Evolutionary conservation across 208 protist genomes (phyloP).

Genomic region (Entamoeba invadens): DNA sequence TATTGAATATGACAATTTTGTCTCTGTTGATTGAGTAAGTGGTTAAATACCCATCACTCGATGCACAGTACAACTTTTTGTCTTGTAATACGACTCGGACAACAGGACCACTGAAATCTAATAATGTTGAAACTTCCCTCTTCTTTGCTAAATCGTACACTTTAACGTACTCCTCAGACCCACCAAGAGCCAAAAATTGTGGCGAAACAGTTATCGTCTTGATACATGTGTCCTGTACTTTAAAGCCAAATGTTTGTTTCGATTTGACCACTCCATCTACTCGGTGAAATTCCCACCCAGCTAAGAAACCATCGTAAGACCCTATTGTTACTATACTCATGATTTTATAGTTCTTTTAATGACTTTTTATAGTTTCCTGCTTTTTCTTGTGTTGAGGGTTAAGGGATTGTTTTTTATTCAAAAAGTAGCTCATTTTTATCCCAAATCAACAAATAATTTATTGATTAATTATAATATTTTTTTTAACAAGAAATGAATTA

Average conservation of each 20-base stretch:
- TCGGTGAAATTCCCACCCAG: not conserved
- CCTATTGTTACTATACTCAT: not conserved
- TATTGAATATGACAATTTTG: not conserved
- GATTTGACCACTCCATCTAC: not conserved
- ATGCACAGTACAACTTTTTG: not conserved
- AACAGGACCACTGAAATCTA: not conserved
- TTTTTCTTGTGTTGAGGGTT: too few species aligned
- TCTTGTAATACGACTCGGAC: not conserved
- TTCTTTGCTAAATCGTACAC: not conserved
- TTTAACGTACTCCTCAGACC: not conserved
- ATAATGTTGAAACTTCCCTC: not conserved
- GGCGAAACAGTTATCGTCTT: not conserved
- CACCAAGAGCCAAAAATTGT: not conserved
- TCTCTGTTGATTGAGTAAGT: not conserved
- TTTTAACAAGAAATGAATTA: too few species aligned
- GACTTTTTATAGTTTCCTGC: too few species aligned
- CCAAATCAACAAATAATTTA: too few species aligned
- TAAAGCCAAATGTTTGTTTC: not conserved
- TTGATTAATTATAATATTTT: too few species aligned
- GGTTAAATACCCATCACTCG: not conserved
- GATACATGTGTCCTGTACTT: not conserved
- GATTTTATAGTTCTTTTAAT: too few species aligned
- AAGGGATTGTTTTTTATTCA: too few species aligned
- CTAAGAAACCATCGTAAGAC: not conserved
- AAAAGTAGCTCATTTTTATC: too few species aligned